Percentiles rank a stretch among this genome's conserved stretches.
phyloP scores from a whole-genome alignment of 2,329 filamentous ascomycete genomes.

The Thermothelomyces thermophilus region DNA sequence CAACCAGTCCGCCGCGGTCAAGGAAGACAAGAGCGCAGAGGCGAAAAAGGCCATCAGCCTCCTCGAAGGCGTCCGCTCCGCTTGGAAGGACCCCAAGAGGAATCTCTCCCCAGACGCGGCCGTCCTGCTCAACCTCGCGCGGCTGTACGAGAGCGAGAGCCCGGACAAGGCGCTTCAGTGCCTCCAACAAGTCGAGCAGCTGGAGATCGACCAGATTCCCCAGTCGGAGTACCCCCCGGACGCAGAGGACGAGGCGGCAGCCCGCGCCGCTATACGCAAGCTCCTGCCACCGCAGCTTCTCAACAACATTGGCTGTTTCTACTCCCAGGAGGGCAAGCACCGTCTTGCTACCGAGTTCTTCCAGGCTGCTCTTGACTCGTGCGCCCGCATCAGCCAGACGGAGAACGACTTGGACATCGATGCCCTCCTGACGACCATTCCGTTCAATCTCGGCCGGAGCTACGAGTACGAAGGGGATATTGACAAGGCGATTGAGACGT shows the following conservation, averaged over 20 bases:
- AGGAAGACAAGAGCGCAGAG: slow-evolving; percentile 82
- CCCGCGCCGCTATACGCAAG: slow-evolving; percentile 61
- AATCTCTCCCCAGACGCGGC: slow-evolving; percentile 74
- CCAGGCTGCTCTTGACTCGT: slow-evolving; percentile 83
- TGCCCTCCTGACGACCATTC: slow-evolving; percentile 89
- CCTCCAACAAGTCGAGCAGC: slow-evolving; percentile 82
- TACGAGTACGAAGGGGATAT: slow-evolving; percentile 79
- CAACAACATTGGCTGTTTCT: slow-evolving; percentile 96
- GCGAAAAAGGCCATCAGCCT: slow-evolving; percentile 79
- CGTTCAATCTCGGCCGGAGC: slow-evolving; percentile 89
- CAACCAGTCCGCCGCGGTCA: slow-evolving; percentile 61
- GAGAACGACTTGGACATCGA: slow-evolving; percentile 74
- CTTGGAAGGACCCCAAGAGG: slow-evolving; percentile 92
- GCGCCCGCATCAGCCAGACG: slow-evolving; percentile 72
- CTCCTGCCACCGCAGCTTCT: slow-evolving; percentile 81
- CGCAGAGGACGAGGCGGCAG: slow-evolving; percentile 52
- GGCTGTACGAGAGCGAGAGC: slow-evolving; percentile 78
- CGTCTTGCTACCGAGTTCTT: slow-evolving; percentile 79
- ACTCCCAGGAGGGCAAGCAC: slow-evolving; percentile 80
- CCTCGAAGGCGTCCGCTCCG: slow-evolving; percentile 73
- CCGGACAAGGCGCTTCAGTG: slow-evolving; percentile 91
- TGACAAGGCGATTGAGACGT: slow-evolving; percentile 81
- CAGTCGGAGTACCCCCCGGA: slow-evolving; percentile 60
- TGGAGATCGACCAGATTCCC: slow-evolving; percentile 74
- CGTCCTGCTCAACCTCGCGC: slow-evolving; percentile 83